These are phyloP conservation scores for Wickerhamiella infanticola DNA, from an alignment of 1,139 yeast species.

Conservation along the genomic window DNA sequence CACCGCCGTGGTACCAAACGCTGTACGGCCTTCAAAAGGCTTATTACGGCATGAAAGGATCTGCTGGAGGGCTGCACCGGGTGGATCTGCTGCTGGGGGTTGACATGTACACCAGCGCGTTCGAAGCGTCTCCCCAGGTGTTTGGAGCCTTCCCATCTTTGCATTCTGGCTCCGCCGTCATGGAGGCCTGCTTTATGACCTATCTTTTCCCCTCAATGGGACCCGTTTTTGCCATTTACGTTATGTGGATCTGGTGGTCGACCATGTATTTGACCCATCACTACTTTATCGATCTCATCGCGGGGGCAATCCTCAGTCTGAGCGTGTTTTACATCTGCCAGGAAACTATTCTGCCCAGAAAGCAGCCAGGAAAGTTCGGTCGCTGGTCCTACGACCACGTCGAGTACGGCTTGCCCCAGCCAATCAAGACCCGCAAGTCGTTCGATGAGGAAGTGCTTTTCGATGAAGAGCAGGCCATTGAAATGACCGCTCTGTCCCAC, in stretches of 20 bases:
- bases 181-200: slow-evolving; percentile 76
- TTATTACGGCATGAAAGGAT: slow-evolving; percentile 78
- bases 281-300: slow-evolving; percentile 80
- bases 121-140: slow-evolving; percentile 76
- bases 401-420: slow-evolving; percentile 22
- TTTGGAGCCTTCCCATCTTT: slow-evolving; percentile 97
- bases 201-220: slow-evolving; percentile 63
- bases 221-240: slow-evolving; percentile 56
- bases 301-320: slow-evolving; percentile 69
- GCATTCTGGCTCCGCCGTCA: slow-evolving; percentile 85
- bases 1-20: slow-evolving; percentile 97
- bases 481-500: slow-evolving; percentile 3
- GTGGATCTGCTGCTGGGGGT: slow-evolving; percentile 70
- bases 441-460: slow-evolving; percentile 18
- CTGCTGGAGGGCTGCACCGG: slow-evolving; percentile 92
- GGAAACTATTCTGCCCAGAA: slow-evolving; percentile 58
- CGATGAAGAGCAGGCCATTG: slow-evolving; percentile 5
- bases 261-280: slow-evolving; percentile 96
- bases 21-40: slow-evolving; percentile 82
- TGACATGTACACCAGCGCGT: slow-evolving; percentile 75
- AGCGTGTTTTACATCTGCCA: slow-evolving; percentile 59
- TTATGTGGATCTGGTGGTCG: slow-evolving; percentile 93
- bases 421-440: slow-evolving; percentile 20
- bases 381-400: slow-evolving; percentile 65
- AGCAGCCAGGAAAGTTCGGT: slow-evolving; percentile 46